Evolutionary conservation across 2,329 filamentous ascomycete genomes (phyloP), one percentile per base, ranked within the genome.

Genomic region (Trichoderma simmonsii): DNA sequence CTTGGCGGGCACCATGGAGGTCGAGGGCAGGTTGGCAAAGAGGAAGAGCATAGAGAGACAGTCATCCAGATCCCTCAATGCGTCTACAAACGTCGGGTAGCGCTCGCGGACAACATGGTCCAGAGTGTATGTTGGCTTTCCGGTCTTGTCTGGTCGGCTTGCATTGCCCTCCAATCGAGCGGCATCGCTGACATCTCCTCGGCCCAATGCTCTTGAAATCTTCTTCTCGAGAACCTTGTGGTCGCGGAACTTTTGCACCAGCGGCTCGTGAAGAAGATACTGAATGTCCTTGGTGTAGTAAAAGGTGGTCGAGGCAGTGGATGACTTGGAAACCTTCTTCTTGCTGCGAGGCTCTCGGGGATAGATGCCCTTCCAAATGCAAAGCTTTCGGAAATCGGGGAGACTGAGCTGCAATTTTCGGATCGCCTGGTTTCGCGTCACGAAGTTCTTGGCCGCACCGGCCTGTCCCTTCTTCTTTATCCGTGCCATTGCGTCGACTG

Each of bases 311-410:
- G 92, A 95, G 73, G 92, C 91, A 43, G 93, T 97, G 30, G 94
- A 90, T 73, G 93, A 94, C 83, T 97, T 97, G 80, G 92, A 93
- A 56, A 93, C 96, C 89, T 98, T 98, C 87, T 97, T 98, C 87
- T 94, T 95, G 86, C 92, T 97, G 80, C 96, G 90, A 75, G 96
- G 96, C 86, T 99, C 96, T 79, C 96, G 93, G 76, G 96, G 96
- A 84, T 98, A 99, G 82, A 99, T 98, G 78, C 95, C 96, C 87
- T 98, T 98, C 92, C 97, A 99, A 83, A 99, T 99, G 86, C 96
- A 99, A 81, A 99, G 88, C 85, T 97, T 92, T 84, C 96, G 92
- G 85, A 99, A 99, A 85, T 99, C 96, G 76, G 95, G 94, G 71
- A 99, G 90, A 79, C 93, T 97, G 83, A 99, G 93, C 85, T 99